A percentile compares a stretch with the other conserved stretches of the same genome.
These are phyloP conservation scores for Apiospora sp. DNA, from an alignment of 2,329 filamentous ascomycete genomes.

Conservation along the genomic window DNA sequence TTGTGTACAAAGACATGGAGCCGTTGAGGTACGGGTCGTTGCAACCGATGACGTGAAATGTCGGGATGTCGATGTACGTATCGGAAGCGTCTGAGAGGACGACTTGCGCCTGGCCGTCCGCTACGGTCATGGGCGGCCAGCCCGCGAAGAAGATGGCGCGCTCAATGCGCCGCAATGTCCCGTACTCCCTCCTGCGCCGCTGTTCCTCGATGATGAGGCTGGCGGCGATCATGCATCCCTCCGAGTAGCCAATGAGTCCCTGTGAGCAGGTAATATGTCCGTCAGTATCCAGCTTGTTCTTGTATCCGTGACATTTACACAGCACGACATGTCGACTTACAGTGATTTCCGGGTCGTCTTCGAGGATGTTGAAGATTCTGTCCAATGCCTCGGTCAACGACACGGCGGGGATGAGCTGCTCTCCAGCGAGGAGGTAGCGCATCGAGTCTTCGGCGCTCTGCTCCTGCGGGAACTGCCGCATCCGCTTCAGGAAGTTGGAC, in stretches of 20 bases:
- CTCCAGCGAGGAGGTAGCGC: neutral
- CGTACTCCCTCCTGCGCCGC: constrained; percentile 36
- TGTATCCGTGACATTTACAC: no score
- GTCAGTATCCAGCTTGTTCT: neutral
- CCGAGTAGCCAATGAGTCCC: constrained; percentile 29
- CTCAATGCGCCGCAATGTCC: constrained; percentile 46
- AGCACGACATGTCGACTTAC: constrained; percentile 29
- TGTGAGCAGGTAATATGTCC: neutral
- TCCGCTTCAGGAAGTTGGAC: constrained; percentile 24
- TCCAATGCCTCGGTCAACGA: constrained; percentile 34
- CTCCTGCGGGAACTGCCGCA: constrained; percentile 26
- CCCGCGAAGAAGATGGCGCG: constrained; percentile 55
- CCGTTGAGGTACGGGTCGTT: constrained; percentile 50
- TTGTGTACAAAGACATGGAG: constrained; percentile 49
- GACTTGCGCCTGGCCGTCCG: constrained; percentile 34
- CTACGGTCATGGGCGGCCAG: constrained; percentile 49
- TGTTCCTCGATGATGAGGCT: constrained; percentile 26
- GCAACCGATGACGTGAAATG: constrained; percentile 50
- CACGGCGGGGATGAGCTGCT: neutral
- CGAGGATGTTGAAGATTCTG: constrained; percentile 45
- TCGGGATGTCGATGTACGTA: constrained; percentile 48
- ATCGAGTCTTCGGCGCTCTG: constrained; percentile 28
- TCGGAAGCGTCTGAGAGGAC: constrained; percentile 49
- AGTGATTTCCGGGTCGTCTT: constrained; percentile 48
- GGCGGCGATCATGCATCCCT: constrained; percentile 27